Percentiles rank a stretch among this genome's conserved stretches.
Conservation (phyloP, 2,329 filamentous ascomycete genomes). For the Colletotrichum lini region DNA sequence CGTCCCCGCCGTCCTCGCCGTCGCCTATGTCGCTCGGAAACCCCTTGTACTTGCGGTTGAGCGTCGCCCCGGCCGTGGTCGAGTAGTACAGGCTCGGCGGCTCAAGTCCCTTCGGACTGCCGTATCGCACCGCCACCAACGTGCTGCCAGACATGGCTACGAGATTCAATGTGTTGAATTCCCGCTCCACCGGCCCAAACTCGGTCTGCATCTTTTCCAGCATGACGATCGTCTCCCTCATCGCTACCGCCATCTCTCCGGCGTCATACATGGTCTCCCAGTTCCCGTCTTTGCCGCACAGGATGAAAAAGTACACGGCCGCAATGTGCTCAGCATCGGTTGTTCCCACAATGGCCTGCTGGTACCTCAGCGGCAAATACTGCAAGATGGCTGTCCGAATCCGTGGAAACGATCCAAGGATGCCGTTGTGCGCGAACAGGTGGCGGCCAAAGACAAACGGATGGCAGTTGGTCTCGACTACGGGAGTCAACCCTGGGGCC, state of each 20-base stretch:
- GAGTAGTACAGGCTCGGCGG: slow-evolving; percentile 37
- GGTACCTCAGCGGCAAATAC: slow-evolving; percentile 34
- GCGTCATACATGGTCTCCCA: slow-evolving; percentile 26
- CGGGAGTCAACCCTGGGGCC: slow-evolving; percentile 24
- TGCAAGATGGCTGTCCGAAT: slow-evolving; percentile 26
- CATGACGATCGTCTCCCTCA: slow-evolving; percentile 29
- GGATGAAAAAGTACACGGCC: slow-evolving; percentile 30
- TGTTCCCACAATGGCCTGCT: slow-evolving; percentile 31
- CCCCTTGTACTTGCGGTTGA: slow-evolving; percentile 36
- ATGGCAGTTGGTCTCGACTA: slow-evolving; percentile 37
- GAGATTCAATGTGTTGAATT: slow-evolving; percentile 18
- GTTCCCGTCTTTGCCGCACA: slow-evolving; percentile 29
- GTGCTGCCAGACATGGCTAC: slow-evolving; percentile 26
- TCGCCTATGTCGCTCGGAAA: slow-evolving; percentile 10
- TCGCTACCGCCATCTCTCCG: slow-evolving; percentile 18
- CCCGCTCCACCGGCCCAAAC: not conserved
- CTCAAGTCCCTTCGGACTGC: slow-evolving; percentile 18
- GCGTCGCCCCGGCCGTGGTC: slow-evolving; percentile 11
- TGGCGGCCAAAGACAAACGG: slow-evolving; percentile 35
- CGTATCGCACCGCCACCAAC: slow-evolving; percentile 29
- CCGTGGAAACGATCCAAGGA: slow-evolving; percentile 25
- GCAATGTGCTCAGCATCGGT: slow-evolving; percentile 34
- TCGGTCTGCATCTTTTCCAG: slow-evolving; percentile 32
- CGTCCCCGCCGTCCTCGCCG: too few relatives aligned
- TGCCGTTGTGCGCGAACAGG: slow-evolving; percentile 37